These are phyloP conservation scores for Gloeopeniophorella convolvens DNA, from an alignment of 768 basidiomycete genomes.

Conservation along the genomic window DNA sequence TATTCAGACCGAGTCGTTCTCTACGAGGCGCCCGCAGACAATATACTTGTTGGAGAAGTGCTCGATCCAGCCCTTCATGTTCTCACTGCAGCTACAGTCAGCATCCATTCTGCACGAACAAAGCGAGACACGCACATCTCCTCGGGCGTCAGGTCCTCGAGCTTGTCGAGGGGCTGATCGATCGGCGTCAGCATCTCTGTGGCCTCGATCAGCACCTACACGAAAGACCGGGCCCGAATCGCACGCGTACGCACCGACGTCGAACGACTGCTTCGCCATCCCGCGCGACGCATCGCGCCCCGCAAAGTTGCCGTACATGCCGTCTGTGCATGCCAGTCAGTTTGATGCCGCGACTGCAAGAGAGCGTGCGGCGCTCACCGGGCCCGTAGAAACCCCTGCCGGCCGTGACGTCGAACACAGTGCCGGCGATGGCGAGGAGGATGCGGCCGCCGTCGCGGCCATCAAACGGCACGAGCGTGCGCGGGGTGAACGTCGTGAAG, in stretches of 20 bases:
- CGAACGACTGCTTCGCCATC: slow-evolving; percentile 98
- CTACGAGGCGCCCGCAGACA: slow-evolving; percentile 80
- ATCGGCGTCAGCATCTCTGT: slow-evolving; percentile 87
- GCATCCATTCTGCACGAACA: not conserved
- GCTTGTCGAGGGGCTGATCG: slow-evolving; percentile 79
- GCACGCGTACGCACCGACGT: slow-evolving; percentile 51
- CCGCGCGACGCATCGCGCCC: slow-evolving; percentile 93
- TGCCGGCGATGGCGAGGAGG: slow-evolving; percentile 77
- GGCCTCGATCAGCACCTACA: not conserved
- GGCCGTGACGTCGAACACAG: slow-evolving; percentile 88
- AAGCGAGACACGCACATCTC: slow-evolving; percentile 61
- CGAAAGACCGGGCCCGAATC: not conserved
- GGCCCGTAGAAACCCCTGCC: slow-evolving; percentile 95
- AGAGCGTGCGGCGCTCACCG: slow-evolving; percentile 42
- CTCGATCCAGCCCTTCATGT: slow-evolving; percentile 94
- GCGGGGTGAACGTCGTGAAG: slow-evolving; percentile 74
- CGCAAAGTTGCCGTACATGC: slow-evolving; percentile 97
- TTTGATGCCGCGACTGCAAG: not conserved
- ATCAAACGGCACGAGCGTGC: slow-evolving; percentile 61
- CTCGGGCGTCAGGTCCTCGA: slow-evolving; percentile 67
- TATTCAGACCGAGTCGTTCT: slow-evolving; percentile 51
- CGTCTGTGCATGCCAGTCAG: slow-evolving; percentile 44
- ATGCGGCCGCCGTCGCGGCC: slow-evolving; percentile 66
- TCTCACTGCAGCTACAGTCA: slow-evolving; percentile 52
- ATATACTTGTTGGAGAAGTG: slow-evolving; percentile 94